A percentile compares a stretch with the other conserved stretches of the same genome.
phyloP scores from a whole-genome alignment of 257 asterid genomes.

The Anisodus tanguticus region DNA sequence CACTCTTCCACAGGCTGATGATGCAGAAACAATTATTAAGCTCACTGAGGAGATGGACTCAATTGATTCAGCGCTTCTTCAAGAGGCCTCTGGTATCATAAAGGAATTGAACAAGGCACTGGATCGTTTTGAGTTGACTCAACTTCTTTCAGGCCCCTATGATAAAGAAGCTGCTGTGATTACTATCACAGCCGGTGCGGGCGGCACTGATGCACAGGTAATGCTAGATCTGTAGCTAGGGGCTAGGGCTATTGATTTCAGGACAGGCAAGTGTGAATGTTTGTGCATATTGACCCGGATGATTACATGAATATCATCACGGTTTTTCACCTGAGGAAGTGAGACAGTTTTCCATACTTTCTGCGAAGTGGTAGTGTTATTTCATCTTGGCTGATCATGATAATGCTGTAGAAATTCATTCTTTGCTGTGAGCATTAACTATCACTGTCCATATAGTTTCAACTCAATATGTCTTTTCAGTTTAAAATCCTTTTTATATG shows the following conservation, averaged over 20 bases:
- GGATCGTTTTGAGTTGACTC: slow-evolving; percentile 86
- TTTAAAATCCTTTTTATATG: background rate
- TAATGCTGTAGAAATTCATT: slow-evolving; percentile 11
- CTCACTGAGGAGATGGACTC: slow-evolving; percentile 98
- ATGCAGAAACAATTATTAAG: slow-evolving; percentile 83
- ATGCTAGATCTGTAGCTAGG: slow-evolving; percentile 28
- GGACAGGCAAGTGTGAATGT: slow-evolving; percentile 19
- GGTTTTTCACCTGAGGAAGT: background rate
- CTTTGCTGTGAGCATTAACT: slow-evolving; percentile 14
- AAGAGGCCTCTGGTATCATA: slow-evolving; percentile 83
- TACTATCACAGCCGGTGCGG: slow-evolving; percentile 90
- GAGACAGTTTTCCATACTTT: background rate
- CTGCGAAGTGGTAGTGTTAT: background rate
- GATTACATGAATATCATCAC: slow-evolving; percentile 1
- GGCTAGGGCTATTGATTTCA: background rate
- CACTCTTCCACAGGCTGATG: slow-evolving; percentile 57
- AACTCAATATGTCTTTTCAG: background rate
- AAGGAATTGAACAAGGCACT: slow-evolving; percentile 77
- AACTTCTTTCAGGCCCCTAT: slow-evolving; percentile 92
- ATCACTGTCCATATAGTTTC: background rate
- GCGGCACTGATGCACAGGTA: slow-evolving; percentile 99
- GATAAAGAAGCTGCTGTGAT: slow-evolving; percentile 94
- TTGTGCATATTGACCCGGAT: slow-evolving; percentile 4
- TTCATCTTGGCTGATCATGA: background rate
- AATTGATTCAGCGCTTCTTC: slow-evolving; percentile 67